phyloP scores from a whole-genome alignment of 2,329 filamentous ascomycete species.

The Calonectria pteridis region DNA sequence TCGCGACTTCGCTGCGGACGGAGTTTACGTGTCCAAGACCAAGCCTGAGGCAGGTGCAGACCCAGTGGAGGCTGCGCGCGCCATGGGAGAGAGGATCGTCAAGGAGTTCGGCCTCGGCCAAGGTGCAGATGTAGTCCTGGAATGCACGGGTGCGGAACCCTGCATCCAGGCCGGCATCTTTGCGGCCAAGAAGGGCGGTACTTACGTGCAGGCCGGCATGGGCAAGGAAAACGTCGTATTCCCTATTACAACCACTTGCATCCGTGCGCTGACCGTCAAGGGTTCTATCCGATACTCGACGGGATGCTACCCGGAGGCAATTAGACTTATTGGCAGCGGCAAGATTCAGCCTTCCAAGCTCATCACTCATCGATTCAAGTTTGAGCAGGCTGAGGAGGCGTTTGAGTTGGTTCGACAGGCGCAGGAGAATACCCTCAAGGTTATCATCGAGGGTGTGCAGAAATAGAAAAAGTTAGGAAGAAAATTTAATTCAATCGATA shows the following conservation, averaged over 20 bases:
- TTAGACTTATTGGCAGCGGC: slow-evolving; percentile 62
- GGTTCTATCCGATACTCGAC: slow-evolving; percentile 65
- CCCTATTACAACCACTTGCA: slow-evolving; percentile 63
- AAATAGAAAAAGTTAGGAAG: slow-evolving; percentile 14
- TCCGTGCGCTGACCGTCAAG: slow-evolving; percentile 60
- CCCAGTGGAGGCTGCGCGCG: slow-evolving; percentile 52
- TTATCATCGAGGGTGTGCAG: slow-evolving; percentile 35
- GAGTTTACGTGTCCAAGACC: slow-evolving; percentile 52
- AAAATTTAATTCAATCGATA: not conserved
- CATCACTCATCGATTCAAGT: slow-evolving; percentile 53
- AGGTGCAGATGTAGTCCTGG: slow-evolving; percentile 63
- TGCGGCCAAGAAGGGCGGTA: slow-evolving; percentile 59
- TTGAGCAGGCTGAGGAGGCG: slow-evolving; percentile 60
- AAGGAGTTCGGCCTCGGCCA: slow-evolving; percentile 39
- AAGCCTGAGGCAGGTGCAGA: slow-evolving; percentile 46
- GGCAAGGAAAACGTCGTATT: slow-evolving; percentile 63
- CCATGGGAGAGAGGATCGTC: slow-evolving; percentile 55
- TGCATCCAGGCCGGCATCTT: slow-evolving; percentile 63
- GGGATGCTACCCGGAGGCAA: slow-evolving; percentile 62
- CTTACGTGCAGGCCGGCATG: slow-evolving; percentile 65
- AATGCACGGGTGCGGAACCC: slow-evolving; percentile 59
- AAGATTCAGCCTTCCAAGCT: slow-evolving; percentile 54
- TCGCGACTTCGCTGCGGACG: slow-evolving; percentile 55
- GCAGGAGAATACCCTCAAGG: slow-evolving; percentile 39
- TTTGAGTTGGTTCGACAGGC: slow-evolving; percentile 50